Percentiles rank a stretch among this genome's conserved stretches.
Conservation (phyloP, 108 stramenopile species). For the Nitzschia sp. region DNA sequence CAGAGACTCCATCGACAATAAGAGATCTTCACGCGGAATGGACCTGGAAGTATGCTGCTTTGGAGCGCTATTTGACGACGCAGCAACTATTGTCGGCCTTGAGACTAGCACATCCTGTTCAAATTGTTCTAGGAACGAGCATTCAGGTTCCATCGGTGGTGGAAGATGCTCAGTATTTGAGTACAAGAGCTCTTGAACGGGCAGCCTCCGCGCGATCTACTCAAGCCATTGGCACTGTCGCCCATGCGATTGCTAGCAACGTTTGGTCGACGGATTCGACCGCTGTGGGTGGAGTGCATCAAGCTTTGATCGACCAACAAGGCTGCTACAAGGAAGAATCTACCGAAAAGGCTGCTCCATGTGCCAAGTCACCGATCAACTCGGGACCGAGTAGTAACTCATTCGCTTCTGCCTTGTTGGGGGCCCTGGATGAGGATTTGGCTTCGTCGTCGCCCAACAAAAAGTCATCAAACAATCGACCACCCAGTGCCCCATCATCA, state of each 20-base stretch:
- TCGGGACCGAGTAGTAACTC: slow-evolving; percentile 37
- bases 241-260: slow-evolving; percentile 74
- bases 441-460: not conserved
- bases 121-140: slow-evolving; percentile 54
- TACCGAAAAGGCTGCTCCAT: slow-evolving; percentile 2
- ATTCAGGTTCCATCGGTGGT: slow-evolving; percentile 78
- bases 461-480: slow-evolving; percentile 5
- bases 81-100: slow-evolving; percentile 52
- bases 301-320: slow-evolving; percentile 65
- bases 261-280: slow-evolving; percentile 71
- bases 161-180: slow-evolving; percentile 84
- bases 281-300: slow-evolving; percentile 48
- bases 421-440: slow-evolving; percentile 65
- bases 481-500: slow-evolving; percentile 51
- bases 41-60: slow-evolving; percentile 66
- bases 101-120: slow-evolving; percentile 45
- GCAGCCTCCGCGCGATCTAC: slow-evolving; percentile 71
- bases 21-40: slow-evolving; percentile 51
- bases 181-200: slow-evolving; percentile 74
- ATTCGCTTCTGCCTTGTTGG: slow-evolving; percentile 80
- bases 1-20: slow-evolving; percentile 6
- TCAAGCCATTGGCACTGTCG: slow-evolving; percentile 81
- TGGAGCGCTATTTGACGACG: slow-evolving; percentile 52
- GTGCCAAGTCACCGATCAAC: not conserved
- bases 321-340: slow-evolving; percentile 41